Evolutionary conservation across 2,329 filamentous ascomycete genomes (phyloP).

Genomic region (Colletotrichum sp.): DNA sequence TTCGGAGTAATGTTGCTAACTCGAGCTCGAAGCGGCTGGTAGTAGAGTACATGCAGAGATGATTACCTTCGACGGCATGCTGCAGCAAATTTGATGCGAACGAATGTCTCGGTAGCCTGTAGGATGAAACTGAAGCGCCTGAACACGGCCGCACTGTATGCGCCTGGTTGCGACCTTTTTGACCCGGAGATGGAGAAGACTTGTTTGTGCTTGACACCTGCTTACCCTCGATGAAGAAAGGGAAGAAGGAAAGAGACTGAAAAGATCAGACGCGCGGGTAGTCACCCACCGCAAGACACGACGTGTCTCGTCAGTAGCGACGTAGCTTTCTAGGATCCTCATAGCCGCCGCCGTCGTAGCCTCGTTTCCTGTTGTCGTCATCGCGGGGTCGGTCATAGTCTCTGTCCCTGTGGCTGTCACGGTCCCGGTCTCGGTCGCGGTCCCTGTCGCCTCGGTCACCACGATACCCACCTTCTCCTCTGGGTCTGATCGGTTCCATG

Average conservation of each 20-base stretch:
- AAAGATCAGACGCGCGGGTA: slow-evolving; percentile 6
- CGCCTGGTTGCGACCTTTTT: neutral
- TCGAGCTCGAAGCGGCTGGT: neutral
- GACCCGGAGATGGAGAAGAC: neutral
- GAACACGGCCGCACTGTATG: neutral
- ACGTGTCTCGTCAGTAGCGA: slow-evolving; percentile 59
- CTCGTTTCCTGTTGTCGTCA: slow-evolving; percentile 68
- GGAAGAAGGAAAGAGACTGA: slow-evolving; percentile 34
- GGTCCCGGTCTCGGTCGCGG: slow-evolving; percentile 56
- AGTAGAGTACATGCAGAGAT: neutral
- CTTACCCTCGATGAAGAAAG: slow-evolving; percentile 41
- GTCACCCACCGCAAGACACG: slow-evolving; percentile 48
- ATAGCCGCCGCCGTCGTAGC: slow-evolving; percentile 79
- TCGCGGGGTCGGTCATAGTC: slow-evolving; percentile 62
- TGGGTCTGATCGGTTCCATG: slow-evolving; percentile 79
- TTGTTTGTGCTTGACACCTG: slow-evolving; percentile 10
- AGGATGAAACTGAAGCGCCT: neutral
- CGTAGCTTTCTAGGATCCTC: slow-evolving; percentile 77
- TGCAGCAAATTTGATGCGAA: neutral
- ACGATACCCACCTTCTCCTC: slow-evolving; percentile 62
- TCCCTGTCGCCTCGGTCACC: slow-evolving; percentile 32
- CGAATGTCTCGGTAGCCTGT: neutral
- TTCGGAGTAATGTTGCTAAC: neutral
- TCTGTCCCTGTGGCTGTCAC: slow-evolving; percentile 44
- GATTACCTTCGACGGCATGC: slow-evolving; percentile 20